Percentiles rank a stretch among this genome's conserved stretches.
Conservation (phyloP, 2,329 filamentous ascomycete species). For the Epichloe baconii region DNA sequence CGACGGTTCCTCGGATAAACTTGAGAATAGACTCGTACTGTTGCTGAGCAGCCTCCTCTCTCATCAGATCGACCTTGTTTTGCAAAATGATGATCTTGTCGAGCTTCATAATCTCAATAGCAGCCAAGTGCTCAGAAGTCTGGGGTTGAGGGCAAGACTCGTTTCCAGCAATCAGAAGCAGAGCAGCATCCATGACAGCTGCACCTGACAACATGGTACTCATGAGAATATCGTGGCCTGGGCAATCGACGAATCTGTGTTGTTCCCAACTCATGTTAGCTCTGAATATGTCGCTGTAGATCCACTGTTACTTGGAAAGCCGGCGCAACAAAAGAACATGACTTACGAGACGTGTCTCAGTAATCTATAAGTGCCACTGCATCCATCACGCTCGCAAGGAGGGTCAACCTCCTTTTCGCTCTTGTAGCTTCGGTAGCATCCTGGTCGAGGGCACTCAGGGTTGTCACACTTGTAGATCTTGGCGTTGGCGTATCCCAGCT, state of each 20-base stretch:
- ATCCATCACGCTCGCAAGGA: conserved; percentile 87
- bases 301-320: not conserved
- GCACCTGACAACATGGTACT: conserved; percentile 99
- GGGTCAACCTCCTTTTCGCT: conserved; percentile 98
- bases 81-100: conserved; percentile 99
- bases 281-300: not conserved
- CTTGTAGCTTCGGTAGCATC: conserved; percentile 94
- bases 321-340: not conserved
- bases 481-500: conserved; percentile 97
- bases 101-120: conserved; percentile 99
- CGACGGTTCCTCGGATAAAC: conserved; percentile 95
- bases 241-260: conserved; percentile 85
- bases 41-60: conserved; percentile 82
- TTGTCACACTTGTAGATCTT: conserved; percentile 99
- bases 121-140: conserved; percentile 95
- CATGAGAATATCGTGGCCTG: conserved; percentile 99
- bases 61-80: conserved; percentile 99
- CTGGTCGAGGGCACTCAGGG: conserved; percentile 76
- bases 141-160: conserved; percentile 97
- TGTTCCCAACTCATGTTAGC: conserved; percentile 7
- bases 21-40: conserved; percentile 97
- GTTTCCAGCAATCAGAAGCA: conserved; percentile 94
- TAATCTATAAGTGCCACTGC: conserved; percentile 73
- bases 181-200: conserved; percentile 97
- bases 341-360: conserved; percentile 85